A percentile compares a stretch with the other conserved stretches of the same genome.
These are phyloP conservation scores for Oryza rufipogon DNA, from an alignment of 176 grass and related monocot species.

Conservation along the genomic window DNA sequence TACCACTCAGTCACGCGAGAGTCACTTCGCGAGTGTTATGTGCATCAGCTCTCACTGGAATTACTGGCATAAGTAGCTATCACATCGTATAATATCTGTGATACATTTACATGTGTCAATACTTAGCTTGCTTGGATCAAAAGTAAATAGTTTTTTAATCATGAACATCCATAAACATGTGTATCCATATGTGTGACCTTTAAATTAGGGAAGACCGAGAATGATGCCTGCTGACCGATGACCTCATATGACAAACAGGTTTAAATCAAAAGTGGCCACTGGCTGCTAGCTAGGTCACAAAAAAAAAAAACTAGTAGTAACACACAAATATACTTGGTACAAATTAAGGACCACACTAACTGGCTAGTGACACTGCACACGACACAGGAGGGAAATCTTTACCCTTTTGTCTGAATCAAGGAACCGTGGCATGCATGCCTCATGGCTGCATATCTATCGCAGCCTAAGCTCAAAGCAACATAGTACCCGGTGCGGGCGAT, in stretches of 20 bases:
- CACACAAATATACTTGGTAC: background rate
- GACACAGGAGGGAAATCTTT: conserved; percentile 23
- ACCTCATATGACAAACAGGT: conserved; percentile 26
- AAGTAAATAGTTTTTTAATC: background rate
- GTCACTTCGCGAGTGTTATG: conserved; percentile 30
- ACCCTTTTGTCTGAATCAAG: conserved; percentile 58
- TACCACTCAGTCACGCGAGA: background rate
- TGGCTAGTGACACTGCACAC: background rate
- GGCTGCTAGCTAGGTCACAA: background rate
- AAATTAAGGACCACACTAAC: conserved; percentile 40
- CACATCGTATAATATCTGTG: background rate
- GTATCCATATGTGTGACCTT: background rate
- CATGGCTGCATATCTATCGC: conserved; percentile 20
- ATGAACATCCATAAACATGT: background rate
- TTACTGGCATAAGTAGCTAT: conserved; percentile 25
- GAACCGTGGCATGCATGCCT: conserved; percentile 36
- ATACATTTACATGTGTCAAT: background rate
- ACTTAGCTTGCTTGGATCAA: background rate
- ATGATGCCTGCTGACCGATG: conserved; percentile 14
- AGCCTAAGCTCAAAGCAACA: conserved; percentile 14
- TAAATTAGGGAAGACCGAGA: background rate
- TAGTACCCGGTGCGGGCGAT: background rate
- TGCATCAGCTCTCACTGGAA: conserved; percentile 36
- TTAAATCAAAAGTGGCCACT: conserved; percentile 12
- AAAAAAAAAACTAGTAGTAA: background rate